phyloP scores from a whole-genome alignment of 1,284 basidiomycete species.

The Coniophora puteana region DNA sequence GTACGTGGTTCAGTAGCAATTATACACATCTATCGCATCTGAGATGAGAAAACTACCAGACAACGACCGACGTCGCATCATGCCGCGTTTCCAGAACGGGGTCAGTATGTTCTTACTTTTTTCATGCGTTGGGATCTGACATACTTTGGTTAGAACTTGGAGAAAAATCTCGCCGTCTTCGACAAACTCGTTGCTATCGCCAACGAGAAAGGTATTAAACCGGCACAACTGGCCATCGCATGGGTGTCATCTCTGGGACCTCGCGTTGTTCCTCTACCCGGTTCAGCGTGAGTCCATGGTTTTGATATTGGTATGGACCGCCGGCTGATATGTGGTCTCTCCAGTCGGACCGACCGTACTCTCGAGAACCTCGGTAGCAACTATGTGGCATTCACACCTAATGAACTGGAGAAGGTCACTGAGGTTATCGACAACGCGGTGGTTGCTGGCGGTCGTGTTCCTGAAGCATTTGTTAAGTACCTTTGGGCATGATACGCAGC shows the following conservation, averaged over 20 bases:
- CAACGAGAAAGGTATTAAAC: slow-evolving; percentile 39
- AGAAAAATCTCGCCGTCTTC: slow-evolving; percentile 51
- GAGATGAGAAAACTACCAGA: no score
- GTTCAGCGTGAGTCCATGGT: slow-evolving; percentile 23
- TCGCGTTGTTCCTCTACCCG: slow-evolving; percentile 25
- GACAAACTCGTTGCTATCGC: slow-evolving; percentile 43
- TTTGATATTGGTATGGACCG: no score
- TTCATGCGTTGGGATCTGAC: background rate
- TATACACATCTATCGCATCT: no score
- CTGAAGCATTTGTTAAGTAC: no score
- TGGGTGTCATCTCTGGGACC: slow-evolving; percentile 40
- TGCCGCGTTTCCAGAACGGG: slow-evolving; percentile 27
- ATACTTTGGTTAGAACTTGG: slow-evolving; percentile 32
- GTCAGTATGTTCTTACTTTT: slow-evolving; percentile 11
- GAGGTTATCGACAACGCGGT: slow-evolving; percentile 13
- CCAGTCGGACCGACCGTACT: slow-evolving; percentile 26
- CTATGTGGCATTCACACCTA: slow-evolving; percentile 16
- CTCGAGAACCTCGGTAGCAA: slow-evolving; percentile 23
- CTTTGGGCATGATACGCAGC: no score
- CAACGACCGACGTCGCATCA: slow-evolving; percentile 19
- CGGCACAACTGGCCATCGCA: slow-evolving; percentile 57
- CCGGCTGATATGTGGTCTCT: no score
- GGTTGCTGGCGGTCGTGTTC: no score
- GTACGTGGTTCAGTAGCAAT: no score
- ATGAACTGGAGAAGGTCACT: slow-evolving; percentile 20